A percentile compares a stretch with the other conserved stretches of the same genome.
Conservation (phyloP, 768 basidiomycete genomes). For the Neoboletus magnificus region DNA sequence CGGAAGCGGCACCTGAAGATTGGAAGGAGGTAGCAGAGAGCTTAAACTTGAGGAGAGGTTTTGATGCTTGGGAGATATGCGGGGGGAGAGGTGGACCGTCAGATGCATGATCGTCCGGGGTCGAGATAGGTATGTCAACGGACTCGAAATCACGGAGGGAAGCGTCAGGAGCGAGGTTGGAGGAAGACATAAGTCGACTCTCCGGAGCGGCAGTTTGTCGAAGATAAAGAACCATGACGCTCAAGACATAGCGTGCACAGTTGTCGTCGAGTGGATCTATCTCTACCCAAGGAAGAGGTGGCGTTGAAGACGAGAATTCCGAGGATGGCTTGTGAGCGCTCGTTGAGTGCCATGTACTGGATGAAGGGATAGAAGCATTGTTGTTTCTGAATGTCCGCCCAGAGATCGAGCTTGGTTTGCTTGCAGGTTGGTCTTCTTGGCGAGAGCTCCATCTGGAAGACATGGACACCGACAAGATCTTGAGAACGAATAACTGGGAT, state of each 20-base stretch:
- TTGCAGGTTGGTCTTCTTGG: slow-evolving; percentile 39
- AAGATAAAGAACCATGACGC: slow-evolving; percentile 79
- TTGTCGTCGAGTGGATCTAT: slow-evolving; percentile 75
- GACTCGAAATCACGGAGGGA: slow-evolving; percentile 72
- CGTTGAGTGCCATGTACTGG: slow-evolving; percentile 21
- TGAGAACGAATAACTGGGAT: slow-evolving; percentile 82
- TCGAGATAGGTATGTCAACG: slow-evolving; percentile 37
- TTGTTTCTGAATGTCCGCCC: slow-evolving; percentile 23
- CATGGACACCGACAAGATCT: slow-evolving; percentile 75
- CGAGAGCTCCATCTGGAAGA: slow-evolving; percentile 65
- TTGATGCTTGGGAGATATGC: slow-evolving; percentile 39
- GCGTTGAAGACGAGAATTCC: slow-evolving; percentile 33
- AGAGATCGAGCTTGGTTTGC: slow-evolving; percentile 35
- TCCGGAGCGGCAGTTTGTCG: slow-evolving; percentile 65
- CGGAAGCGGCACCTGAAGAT: slow-evolving; percentile 35
- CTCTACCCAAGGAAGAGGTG: slow-evolving; percentile 52
- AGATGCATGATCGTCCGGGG: slow-evolving; percentile 19
- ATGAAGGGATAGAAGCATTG: slow-evolving; percentile 39
- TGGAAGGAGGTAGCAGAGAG: slow-evolving; percentile 41
- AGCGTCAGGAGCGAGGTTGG: slow-evolving; percentile 58
- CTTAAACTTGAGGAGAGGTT: slow-evolving; percentile 32
- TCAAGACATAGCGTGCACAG: slow-evolving; percentile 77
- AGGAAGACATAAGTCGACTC: slow-evolving; percentile 53
- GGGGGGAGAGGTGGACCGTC: slow-evolving; percentile 33
- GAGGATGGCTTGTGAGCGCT: slow-evolving; percentile 40